Base-by-base conservation (phyloP, 768 basidiomycete species). In the Tylopilus balloui region DNA sequence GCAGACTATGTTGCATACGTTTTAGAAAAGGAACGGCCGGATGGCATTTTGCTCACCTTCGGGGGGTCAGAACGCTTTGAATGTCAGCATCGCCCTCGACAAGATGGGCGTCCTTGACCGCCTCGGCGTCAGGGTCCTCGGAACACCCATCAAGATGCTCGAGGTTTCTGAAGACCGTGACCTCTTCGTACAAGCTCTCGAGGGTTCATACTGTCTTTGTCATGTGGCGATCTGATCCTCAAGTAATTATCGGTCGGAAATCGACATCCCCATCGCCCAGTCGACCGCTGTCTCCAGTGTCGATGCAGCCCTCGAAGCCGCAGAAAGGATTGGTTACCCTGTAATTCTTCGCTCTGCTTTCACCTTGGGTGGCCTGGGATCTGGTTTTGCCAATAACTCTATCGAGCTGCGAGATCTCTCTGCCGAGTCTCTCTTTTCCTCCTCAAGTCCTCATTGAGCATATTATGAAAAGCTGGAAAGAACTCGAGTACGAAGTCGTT, bases 391-490 rank as follows among this genome's bases (percentile, higher is more conserved):
- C 41, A 84, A 95, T 63, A 83, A 97, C 67, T 77, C 91, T 12
- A 89, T 96, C 53, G 96, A 99, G 74, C 73, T 99, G 48, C 86
- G 92, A 49, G 94, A 99, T 69, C 76, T 99, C 20, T 81, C 92
- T 36, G 94, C 96, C 20, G 95, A 90, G 70, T 81, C 86, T 64
- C 80, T 99, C 45, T 84, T 76, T 98, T 24, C 88, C 86, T 57
- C 95, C 96, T 40, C 96, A 98, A 67, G 90, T 98, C 37, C 79
- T 99, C 48, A 93, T 99, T 54, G 96, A 98, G 72, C 88, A 93
- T 42, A 91, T 88, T 58, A 89, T 99, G 86, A 98, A 98, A 71
- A 96, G 96, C 25, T 99, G 96, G 96, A 99, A 99, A 68, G 96
- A 99, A 72, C 79, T 98, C 54, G 96, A 99, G 71, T 99, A 98